Conservation (phyloP, 1,284 basidiomycete genomes). For the Tranzscheliella williamsii region DNA sequence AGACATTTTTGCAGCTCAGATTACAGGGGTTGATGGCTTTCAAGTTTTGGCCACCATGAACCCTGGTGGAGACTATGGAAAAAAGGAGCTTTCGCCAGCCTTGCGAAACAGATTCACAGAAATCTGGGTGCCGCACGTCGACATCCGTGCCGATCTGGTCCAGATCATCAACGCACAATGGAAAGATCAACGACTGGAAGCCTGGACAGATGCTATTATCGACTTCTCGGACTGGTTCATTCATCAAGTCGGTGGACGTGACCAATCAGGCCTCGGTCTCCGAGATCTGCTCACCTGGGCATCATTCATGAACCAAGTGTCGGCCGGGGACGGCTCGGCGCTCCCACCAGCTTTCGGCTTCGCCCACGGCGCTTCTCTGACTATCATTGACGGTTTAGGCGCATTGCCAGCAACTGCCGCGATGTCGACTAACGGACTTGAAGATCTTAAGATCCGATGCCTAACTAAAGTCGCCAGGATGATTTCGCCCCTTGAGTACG, state of each 20-base stretch:
- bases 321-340: constrained; percentile 40
- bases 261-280: constrained; percentile 64
- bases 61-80: constrained; percentile 97
- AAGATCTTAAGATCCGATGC: constrained; percentile 71
- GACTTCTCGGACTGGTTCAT: constrained; percentile 84
- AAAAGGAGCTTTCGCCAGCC: constrained; percentile 97
- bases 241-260: constrained; percentile 69
- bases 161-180: constrained; percentile 79
- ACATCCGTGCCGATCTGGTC: constrained; percentile 74
- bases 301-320: constrained; percentile 76
- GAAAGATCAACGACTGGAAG: constrained; percentile 67
- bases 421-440: constrained; percentile 65
- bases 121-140: constrained; percentile 93
- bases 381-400: constrained; percentile 62
- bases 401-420: constrained; percentile 56
- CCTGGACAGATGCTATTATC: constrained; percentile 72
- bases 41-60: constrained; percentile 98
- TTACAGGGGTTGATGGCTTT: constrained; percentile 65
- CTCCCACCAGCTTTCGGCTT: constrained; percentile 53
- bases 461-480: constrained; percentile 62
- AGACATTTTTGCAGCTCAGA: constrained; percentile 34
- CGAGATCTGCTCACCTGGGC: constrained; percentile 95
- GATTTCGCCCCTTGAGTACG: constrained; percentile 28
- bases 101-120: constrained; percentile 98
- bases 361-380: constrained; percentile 62